Evolutionary conservation across 2,329 filamentous ascomycete genomes (phyloP), one percentile per base, ranked within the genome.

Genomic region (Colletotrichum echinochloae): DNA sequence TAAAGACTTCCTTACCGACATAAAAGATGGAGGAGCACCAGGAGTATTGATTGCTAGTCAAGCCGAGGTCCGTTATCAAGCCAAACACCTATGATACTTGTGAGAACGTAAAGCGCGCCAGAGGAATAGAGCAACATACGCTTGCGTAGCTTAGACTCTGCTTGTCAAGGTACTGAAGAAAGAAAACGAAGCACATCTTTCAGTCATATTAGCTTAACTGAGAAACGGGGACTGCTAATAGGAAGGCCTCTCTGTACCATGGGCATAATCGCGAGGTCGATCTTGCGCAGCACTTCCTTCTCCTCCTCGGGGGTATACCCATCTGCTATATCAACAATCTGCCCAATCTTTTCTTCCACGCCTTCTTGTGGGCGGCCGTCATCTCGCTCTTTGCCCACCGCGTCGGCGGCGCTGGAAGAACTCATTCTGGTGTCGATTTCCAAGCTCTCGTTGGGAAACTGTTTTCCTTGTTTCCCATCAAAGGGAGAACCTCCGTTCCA

Each of bases 141-240:
- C 73, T 78, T 1, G 84, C 85, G 74, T 87, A 87, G 72, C 80
- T 84, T 1, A 87, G 77, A 66, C 81, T 84, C 60, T 86, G 85
- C 75, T 84, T 87, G 76, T 86, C 82, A 11, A 85, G 75, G 56
- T 84, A 84, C 57, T 84, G 81, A 6, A 83, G 75, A 54, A 84
- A 80, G 66, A 83, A 84, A 33, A 83, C 77, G 41, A 79, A 77
- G 72, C 82, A 83, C 78, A 84, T 81, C 77, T 80, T 59, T 7
- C 30, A 20, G 9, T 3, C 9, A 2, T 37, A 41, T 72, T 30
- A 70, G 65, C 23, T 26, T 2, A n/a, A 5, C 12, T 28, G 18
- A n/a, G 26, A 3, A 33, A 6, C 14, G 8, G 26, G 6, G 11
- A 28, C 73, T 66, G 70, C 26, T 18, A 52, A 52, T 30, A 9